These are phyloP conservation scores for Colletotrichum somersetense DNA, from an alignment of 2,329 filamentous ascomycete genomes.

Conservation along the genomic window DNA sequence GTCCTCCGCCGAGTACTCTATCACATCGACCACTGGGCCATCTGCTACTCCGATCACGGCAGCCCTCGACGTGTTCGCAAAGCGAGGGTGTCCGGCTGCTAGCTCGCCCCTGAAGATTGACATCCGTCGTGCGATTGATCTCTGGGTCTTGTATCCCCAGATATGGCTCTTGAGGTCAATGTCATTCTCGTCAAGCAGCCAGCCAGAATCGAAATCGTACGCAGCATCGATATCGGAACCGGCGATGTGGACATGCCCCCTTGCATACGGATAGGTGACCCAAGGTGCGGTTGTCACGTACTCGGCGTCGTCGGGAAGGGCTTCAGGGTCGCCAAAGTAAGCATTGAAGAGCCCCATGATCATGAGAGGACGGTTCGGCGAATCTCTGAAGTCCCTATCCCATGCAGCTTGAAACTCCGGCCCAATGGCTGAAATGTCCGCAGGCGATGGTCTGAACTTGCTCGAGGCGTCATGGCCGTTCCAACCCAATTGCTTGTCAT, in stretches of 20 bases:
- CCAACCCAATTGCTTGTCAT: constrained; percentile 61
- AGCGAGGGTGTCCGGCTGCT: constrained; percentile 57
- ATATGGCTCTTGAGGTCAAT: constrained; percentile 71
- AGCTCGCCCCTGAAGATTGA: constrained; percentile 64
- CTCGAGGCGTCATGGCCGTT: constrained; percentile 64
- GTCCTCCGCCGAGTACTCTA: constrained; percentile 64
- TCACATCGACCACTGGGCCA: constrained; percentile 51
- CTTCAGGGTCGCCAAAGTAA: constrained; percentile 52
- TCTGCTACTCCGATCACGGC: constrained; percentile 62
- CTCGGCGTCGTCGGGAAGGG: constrained; percentile 52
- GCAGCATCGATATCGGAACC: constrained; percentile 50
- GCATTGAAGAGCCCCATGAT: constrained; percentile 43
- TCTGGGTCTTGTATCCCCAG: constrained; percentile 74
- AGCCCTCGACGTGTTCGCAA: constrained; percentile 56
- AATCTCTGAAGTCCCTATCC: constrained; percentile 61
- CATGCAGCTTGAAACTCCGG: constrained; percentile 63
- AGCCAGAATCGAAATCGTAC: constrained; percentile 65
- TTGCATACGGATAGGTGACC: constrained; percentile 70
- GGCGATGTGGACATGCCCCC: constrained; percentile 68
- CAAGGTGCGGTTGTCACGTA: constrained; percentile 65
- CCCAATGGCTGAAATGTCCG: constrained; percentile 63
- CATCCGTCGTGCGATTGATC: constrained; percentile 71
- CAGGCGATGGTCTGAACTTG: constrained; percentile 65
- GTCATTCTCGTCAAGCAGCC: constrained; percentile 59
- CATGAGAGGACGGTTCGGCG: constrained; percentile 46